phyloP scores from a whole-genome alignment of 768 basidiomycete genomes.

The Amanita molliuscula region DNA sequence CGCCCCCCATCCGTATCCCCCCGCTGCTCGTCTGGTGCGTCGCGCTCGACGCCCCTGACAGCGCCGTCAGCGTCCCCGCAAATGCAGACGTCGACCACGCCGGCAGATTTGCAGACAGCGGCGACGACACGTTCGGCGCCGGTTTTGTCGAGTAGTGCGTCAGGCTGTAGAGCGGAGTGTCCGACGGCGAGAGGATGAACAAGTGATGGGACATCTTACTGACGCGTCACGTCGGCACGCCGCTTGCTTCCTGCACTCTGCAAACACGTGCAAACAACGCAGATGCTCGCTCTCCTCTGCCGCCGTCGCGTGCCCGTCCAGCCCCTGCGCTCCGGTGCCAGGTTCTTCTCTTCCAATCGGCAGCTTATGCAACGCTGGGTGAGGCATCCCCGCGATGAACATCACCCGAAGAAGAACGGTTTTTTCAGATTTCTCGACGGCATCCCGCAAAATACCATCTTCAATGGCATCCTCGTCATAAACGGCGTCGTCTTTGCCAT shows the following conservation, averaged over 20 bases:
- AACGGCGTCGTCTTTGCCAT: constrained; percentile 53
- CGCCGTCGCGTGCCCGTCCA: background rate
- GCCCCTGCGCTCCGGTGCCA: background rate
- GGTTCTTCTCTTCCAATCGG: constrained; percentile 1
- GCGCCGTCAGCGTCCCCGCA: constrained; percentile 77
- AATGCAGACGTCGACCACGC: constrained; percentile 90
- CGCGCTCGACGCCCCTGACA: constrained; percentile 76
- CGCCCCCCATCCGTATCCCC: constrained; percentile 61
- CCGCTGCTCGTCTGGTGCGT: constrained; percentile 61
- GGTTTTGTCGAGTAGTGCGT: constrained; percentile 79
- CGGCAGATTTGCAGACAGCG: constrained; percentile 74
- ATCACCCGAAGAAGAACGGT: background rate
- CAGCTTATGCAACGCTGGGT: constrained; percentile 4
- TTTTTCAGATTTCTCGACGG: constrained; percentile 35
- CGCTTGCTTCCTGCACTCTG: background rate
- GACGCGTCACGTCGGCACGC: background rate
- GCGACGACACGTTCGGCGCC: constrained; percentile 43
- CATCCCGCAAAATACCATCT: constrained; percentile 41
- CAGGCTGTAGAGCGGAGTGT: constrained; percentile 77
- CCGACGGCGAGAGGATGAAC: constrained; percentile 77
- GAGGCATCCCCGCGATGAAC: constrained; percentile 1
- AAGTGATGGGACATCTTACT: constrained; percentile 74
- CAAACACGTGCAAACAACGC: constrained; percentile 5
- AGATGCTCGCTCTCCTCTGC: background rate
- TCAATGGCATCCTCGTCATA: constrained; percentile 54